Evolutionary conservation across 805 yeast species (phyloP), one percentile per base, ranked within the genome.

Genomic region (Debaryomyces maramus): DNA sequence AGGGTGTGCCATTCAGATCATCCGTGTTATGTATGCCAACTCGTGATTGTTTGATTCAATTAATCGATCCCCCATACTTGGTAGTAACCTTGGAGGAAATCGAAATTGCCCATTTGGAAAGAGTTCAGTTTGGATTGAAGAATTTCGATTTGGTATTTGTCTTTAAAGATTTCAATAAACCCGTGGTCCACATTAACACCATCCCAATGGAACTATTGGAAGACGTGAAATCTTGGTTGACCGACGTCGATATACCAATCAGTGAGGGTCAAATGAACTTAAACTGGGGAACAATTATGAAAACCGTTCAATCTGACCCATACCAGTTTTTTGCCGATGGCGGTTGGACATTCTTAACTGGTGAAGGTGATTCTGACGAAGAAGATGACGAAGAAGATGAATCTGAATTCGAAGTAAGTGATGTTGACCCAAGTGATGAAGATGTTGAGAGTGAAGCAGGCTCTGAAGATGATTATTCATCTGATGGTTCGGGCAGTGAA

Each of bases 121-220:
- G 99, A 73, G 96, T 93, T 29, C 96, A 89, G 64, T 93, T 93
- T 63, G 99, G 99, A 2, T 77, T 93, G 57, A 89, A 89, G 70
- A 93, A 93, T 67, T 93, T 93, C 53, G 99, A 93, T 71, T 66
- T 93, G 62, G 99, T 93, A n/a, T 89, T 93, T 63, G 90, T 93
- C 2, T 91, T 85, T 68, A 91, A 90, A 63, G 98, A 93, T 63
- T 90, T 89, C 62, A 71, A 75, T 46, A 81, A 77, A 55, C 88
- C 97, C 1, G 97, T 88, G 8, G 87, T 87, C 15, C 97, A 91
- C 61, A 81, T 93, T 48, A 91, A 91, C 62, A 89, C 98, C 3
- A 88, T 93, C 44, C 97, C 98, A 26, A 88, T 89, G 79, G 95
- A 86, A 55, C 75, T 85, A 39, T 69, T 93, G 41, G 99, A 93